Percentiles rank a stretch among this genome's conserved stretches.
phyloP scores from a whole-genome alignment of 108 stramenopile species.

The Fistulifera pelliculosa region DNA sequence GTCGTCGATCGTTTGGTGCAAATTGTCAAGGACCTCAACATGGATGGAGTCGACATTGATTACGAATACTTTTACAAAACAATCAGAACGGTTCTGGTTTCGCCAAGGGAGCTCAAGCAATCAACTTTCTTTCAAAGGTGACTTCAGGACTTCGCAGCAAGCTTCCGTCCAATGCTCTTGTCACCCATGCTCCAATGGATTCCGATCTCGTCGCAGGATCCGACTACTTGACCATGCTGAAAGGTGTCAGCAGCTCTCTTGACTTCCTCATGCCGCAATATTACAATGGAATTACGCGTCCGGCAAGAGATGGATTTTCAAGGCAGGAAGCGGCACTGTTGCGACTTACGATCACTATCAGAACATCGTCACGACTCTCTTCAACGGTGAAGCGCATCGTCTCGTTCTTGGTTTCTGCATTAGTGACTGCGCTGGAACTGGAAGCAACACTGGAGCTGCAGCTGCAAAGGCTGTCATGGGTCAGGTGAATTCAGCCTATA shows the following conservation, averaged over 20 bases:
- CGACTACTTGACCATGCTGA: slow-evolving; percentile 35
- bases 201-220: slow-evolving; percentile 31
- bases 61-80: slow-evolving; percentile 60
- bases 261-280: slow-evolving; percentile 56
- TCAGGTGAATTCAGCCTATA: slow-evolving; percentile 14
- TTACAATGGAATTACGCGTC: slow-evolving; percentile 43
- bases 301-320: slow-evolving; percentile 27
- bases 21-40: slow-evolving; percentile 31
- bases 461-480: slow-evolving; percentile 27
- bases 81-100: slow-evolving; percentile 16
- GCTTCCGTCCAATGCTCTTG: slow-evolving; percentile 26
- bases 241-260: slow-evolving; percentile 13
- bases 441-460: slow-evolving; percentile 18
- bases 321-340: slow-evolving; percentile 12
- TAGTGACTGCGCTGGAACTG: slow-evolving; percentile 30
- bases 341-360: slow-evolving; percentile 20
- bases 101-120: slow-evolving; percentile 24
- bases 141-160: slow-evolving; percentile 30
- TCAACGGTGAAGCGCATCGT: slow-evolving; percentile 35
- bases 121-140: slow-evolving; percentile 26
- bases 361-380: slow-evolving; percentile 24
- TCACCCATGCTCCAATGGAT: slow-evolving; percentile 62
- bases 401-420: slow-evolving; percentile 54
- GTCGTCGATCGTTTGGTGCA: slow-evolving; percentile 33
- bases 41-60: slow-evolving; percentile 60